phyloP scores from a whole-genome alignment of 2,329 filamentous ascomycete genomes.

The Cadophora malorum region DNA sequence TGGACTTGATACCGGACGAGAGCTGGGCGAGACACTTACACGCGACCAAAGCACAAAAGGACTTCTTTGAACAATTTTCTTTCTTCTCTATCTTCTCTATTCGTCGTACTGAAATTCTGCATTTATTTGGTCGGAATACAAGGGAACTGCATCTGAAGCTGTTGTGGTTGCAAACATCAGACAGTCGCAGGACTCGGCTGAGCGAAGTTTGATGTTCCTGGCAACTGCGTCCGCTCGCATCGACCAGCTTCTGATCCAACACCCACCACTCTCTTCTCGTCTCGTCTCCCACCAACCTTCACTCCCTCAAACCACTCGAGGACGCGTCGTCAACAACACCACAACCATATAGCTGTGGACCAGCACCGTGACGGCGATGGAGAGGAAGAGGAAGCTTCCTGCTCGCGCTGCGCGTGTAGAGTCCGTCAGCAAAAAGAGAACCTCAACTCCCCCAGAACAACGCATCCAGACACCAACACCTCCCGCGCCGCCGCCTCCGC shows the following conservation, averaged over 20 bases:
- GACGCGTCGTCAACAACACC: conserved; percentile 38
- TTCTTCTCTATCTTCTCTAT: not conserved
- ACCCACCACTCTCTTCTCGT: conserved; percentile 26
- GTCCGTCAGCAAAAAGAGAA: conserved; percentile 65
- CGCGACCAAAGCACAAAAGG: conserved; percentile 8
- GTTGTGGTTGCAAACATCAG: conserved; percentile 13
- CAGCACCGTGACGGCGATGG: conserved; percentile 53
- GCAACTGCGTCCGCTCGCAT: conserved; percentile 18
- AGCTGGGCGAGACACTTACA: conserved; percentile 13
- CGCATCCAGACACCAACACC: conserved; percentile 56
- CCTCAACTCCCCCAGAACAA: conserved; percentile 58
- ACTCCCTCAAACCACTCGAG: conserved; percentile 28
- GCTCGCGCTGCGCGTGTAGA: conserved; percentile 67
- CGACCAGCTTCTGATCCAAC: conserved; percentile 30
- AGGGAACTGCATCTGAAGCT: conserved; percentile 15
- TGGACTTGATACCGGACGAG: not conserved
- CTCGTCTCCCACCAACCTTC: conserved; percentile 21
- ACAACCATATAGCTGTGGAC: conserved; percentile 23
- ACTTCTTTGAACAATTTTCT: not conserved
- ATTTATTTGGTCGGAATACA: not conserved
- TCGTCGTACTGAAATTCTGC: not conserved
- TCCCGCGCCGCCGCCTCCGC: conserved; percentile 42
- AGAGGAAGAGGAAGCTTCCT: conserved; percentile 70
- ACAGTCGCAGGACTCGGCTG: conserved; percentile 18
- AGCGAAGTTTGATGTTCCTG: conserved; percentile 25